phyloP scores from a whole-genome alignment of 768 basidiomycete species.

The Cyclocybe aegerita region DNA sequence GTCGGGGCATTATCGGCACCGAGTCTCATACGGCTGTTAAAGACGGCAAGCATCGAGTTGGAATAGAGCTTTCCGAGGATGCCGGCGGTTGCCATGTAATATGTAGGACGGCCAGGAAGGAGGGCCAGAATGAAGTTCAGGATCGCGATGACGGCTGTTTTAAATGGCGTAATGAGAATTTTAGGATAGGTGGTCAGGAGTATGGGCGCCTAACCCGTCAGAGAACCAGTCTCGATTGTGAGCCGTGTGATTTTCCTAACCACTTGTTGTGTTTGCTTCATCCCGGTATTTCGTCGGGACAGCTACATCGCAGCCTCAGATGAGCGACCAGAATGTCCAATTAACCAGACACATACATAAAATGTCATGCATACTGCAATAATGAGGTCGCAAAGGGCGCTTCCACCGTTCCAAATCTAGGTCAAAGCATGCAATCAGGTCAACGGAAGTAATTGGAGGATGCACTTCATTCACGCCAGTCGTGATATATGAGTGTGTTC shows the following conservation, averaged over 20 bases:
- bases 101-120: conserved; percentile 8
- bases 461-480: not conserved
- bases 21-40: conserved; percentile 10
- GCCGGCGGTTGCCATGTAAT: conserved; percentile 8
- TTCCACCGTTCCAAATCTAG: conserved; percentile 12
- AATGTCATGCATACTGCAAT: conserved; percentile 10
- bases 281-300: conserved; percentile 7
- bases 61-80: conserved; percentile 11
- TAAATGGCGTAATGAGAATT: not conserved
- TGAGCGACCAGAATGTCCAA: not conserved
- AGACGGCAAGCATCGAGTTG: conserved; percentile 11
- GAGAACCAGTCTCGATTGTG: conserved; percentile 9
- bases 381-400: conserved; percentile 7
- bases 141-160: conserved; percentile 6
- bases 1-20: not conserved
- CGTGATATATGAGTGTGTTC: not conserved
- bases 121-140: conserved; percentile 6
- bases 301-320: not conserved
- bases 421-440: not conserved
- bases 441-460: not conserved
- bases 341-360: conserved; percentile 3
- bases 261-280: conserved; percentile 5
- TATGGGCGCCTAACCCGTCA: conserved; percentile 2
- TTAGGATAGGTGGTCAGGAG: not conserved
- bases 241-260: conserved; percentile 9